phyloP scores from a whole-genome alignment of 2,329 filamentous ascomycete species.

The Penicillium digitatum region DNA sequence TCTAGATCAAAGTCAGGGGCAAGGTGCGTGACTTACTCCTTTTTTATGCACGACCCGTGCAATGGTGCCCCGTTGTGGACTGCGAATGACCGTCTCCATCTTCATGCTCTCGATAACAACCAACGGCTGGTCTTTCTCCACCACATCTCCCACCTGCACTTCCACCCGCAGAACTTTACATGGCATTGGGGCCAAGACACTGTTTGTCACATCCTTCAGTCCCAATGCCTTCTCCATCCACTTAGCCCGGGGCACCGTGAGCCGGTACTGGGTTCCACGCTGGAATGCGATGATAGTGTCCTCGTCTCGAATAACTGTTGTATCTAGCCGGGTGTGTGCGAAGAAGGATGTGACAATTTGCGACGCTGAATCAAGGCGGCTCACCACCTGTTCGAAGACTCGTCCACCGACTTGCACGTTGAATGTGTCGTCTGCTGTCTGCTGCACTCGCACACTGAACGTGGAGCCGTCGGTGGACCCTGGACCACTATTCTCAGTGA shows the following conservation, averaged over 20 bases:
- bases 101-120: slow-evolving; percentile 92
- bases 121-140: slow-evolving; percentile 79
- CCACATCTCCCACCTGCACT: slow-evolving; percentile 73
- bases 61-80: slow-evolving; percentile 67
- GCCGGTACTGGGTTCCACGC: slow-evolving; percentile 55
- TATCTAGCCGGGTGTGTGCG: slow-evolving; percentile 71
- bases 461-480: slow-evolving; percentile 36
- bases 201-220: slow-evolving; percentile 72
- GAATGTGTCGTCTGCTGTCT: slow-evolving; percentile 49
- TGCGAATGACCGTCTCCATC: slow-evolving; percentile 81
- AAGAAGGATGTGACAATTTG: slow-evolving; percentile 69
- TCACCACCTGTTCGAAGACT: slow-evolving; percentile 45
- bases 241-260: slow-evolving; percentile 57
- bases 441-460: slow-evolving; percentile 50
- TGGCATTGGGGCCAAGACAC: slow-evolving; percentile 90
- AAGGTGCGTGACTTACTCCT: slow-evolving; percentile 55
- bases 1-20: slow-evolving; percentile 2
- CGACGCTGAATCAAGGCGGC: slow-evolving; percentile 44
- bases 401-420: slow-evolving; percentile 46
- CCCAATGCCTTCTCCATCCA: slow-evolving; percentile 90
- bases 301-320: slow-evolving; percentile 62
- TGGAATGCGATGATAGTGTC: slow-evolving; percentile 70
- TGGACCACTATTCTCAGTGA: slow-evolving; percentile 48
- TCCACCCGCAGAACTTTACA: slow-evolving; percentile 93
- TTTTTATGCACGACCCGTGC: slow-evolving; percentile 70